Base-by-base conservation (phyloP, 768 basidiomycete species). In the Lactarius trivialis region DNA sequence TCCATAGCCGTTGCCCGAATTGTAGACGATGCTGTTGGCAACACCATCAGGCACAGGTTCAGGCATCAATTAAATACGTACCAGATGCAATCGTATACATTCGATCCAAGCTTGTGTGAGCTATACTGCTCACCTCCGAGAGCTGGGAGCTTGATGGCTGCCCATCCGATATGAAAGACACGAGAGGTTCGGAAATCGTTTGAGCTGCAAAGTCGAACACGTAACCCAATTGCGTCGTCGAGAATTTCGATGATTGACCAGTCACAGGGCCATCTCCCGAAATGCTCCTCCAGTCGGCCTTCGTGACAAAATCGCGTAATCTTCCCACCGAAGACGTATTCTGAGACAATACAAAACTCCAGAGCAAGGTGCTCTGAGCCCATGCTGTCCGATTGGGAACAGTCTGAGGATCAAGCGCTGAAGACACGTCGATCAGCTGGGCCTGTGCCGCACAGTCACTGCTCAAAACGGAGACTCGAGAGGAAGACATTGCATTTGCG, bases 81-180 rank as follows among this genome's bases (percentile, higher is more conserved):
- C 86, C 85, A 60, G 74, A 72, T 21, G 86, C 83, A 74, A 75
- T 82, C 19, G 76, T 78, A 69, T 85, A 85, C 79, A 86, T 83
- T 48, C 79, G 76, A 69, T 87, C 80, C 60, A 87, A 69, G 5
- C 78, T 73, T 24, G 71, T 62, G 43, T 68, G 71, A 26, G 79
- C 77, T 28, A 64, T 71, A 14, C 70, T 65, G 48, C 77, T 74
- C 34, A 85, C 75, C 65, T 76, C 68, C 0, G 75, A 70, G 33
- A 80, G 71, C 70, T 87, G 83, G 7, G 71, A 75, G 37, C 67
- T 70, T 1, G 73, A 71, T 1, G 83, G 82, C 49, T 81, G 76
- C 0, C 80, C 84, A 56, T 80, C 73, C 11, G 64, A 66, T 5
- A 71, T 64, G 68, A 85, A 88, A 0, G 77, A 76, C 8, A 78